Percentiles rank a stretch among this genome's conserved stretches.
Evolutionary conservation across 352 stramenopile species (phyloP).

Genomic region (Globisporangium parvum): DNA sequence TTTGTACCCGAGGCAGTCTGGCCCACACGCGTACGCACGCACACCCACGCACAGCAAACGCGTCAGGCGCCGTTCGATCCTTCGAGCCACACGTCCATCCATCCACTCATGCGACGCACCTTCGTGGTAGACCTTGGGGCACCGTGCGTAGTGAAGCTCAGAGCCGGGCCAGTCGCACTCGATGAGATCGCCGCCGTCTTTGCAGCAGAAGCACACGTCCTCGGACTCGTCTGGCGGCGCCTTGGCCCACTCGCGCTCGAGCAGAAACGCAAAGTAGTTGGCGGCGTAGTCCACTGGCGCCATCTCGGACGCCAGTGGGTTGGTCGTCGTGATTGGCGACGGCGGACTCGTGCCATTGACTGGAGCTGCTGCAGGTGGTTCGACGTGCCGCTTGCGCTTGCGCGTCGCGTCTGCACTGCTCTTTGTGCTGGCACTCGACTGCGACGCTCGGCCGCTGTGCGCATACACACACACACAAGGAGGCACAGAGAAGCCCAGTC

Average conservation of each 20-base stretch:
- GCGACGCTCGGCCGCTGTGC: too few species aligned
- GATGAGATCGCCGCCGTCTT: conserved; percentile 73
- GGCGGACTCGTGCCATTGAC: conserved; percentile 4
- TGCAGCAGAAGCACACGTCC: conserved; percentile 82
- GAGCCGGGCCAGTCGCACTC: conserved; percentile 69
- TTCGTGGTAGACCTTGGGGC: conserved; percentile 80
- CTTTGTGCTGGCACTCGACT: neutral
- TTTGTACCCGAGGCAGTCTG: conserved; percentile 63
- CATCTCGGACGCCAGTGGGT: conserved; percentile 17
- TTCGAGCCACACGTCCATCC: neutral
- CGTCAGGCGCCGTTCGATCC: neutral
- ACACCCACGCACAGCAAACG: too few species aligned
- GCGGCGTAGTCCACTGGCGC: conserved; percentile 52
- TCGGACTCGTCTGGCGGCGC: conserved; percentile 40
- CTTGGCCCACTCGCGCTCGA: conserved; percentile 28
- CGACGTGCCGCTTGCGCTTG: conserved; percentile 37
- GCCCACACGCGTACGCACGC: neutral
- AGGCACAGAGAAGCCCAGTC: neutral
- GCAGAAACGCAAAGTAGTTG: conserved; percentile 67
- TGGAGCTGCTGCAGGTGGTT: conserved; percentile 16
- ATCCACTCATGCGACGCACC: conserved; percentile 19
- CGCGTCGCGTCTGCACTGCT: conserved; percentile 5
- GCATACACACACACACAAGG: too few species aligned
- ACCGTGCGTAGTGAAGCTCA: conserved; percentile 26
- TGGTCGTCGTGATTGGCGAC: neutral